Conservation (phyloP, 768 basidiomycete species). For the Russula sp. region DNA sequence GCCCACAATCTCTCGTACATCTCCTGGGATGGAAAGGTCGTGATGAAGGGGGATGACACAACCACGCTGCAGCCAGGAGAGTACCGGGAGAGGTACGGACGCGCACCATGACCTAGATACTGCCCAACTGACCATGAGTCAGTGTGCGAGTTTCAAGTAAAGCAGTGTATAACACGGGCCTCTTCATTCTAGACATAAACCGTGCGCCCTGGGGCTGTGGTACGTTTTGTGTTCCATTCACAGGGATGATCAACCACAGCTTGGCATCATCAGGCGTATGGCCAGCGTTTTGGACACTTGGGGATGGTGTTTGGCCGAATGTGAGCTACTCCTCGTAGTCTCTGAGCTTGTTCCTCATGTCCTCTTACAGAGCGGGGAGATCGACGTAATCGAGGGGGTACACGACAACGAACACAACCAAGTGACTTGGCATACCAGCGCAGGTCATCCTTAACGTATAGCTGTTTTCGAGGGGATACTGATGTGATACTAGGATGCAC, state of each 20-base stretch:
- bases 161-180: conserved; percentile 61
- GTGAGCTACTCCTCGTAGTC: conserved; percentile 35
- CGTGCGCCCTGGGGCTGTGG: conserved; percentile 89
- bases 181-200: conserved; percentile 80
- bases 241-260: neutral
- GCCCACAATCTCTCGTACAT: conserved; percentile 50
- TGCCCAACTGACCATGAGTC: neutral
- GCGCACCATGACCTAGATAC: neutral
- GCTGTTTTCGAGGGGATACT: conserved; percentile 8
- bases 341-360: conserved; percentile 16
- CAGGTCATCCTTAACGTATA: conserved; percentile 36
- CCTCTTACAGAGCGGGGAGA: conserved; percentile 57
- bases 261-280: conserved; percentile 51
- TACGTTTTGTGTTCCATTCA: conserved; percentile 30
- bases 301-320: conserved; percentile 54
- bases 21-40: conserved; percentile 49
- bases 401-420: conserved; percentile 83
- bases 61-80: conserved; percentile 47
- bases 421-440: conserved; percentile 71
- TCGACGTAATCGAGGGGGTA: conserved; percentile 81
- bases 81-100: conserved; percentile 54
- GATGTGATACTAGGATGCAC: conserved; percentile 43
- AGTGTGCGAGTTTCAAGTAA: conserved; percentile 75
- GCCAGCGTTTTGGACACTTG: conserved; percentile 79
- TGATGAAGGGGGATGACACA: conserved; percentile 75